Percentiles rank a stretch among this genome's conserved stretches.
phyloP scores from a whole-genome alignment of 2,329 filamentous ascomycete species.

The Magnaporthiopsis incrustans region DNA sequence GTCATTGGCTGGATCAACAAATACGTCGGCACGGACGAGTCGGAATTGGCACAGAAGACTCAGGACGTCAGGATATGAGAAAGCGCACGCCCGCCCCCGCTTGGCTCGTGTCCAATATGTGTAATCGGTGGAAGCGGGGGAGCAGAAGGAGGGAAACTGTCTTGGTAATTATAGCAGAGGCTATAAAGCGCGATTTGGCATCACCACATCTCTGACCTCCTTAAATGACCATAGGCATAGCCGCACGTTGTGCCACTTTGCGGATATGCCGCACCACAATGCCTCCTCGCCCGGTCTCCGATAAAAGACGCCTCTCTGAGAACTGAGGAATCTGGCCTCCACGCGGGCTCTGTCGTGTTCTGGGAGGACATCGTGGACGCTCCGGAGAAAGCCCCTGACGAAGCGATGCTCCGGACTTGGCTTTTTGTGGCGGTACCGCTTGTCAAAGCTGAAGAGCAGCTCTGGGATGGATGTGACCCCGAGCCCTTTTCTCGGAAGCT shows the following conservation, averaged over 20 bases:
- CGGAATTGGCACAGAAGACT: background rate
- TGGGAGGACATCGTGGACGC: background rate
- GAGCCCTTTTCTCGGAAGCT: background rate
- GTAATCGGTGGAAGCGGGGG: background rate
- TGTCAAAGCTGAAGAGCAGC: background rate
- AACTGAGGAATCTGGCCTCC: background rate
- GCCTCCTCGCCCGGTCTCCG: background rate
- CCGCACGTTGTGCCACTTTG: background rate
- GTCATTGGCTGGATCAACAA: conserved; percentile 73
- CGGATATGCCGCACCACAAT: background rate
- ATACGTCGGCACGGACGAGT: conserved; percentile 37
- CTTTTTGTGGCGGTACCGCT: background rate
- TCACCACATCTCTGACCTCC: background rate
- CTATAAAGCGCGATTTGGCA: background rate
- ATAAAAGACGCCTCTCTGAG: background rate
- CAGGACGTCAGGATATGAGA: conserved; percentile 3
- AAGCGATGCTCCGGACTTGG: background rate
- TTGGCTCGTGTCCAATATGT: background rate
- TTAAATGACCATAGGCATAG: background rate
- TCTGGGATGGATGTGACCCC: background rate
- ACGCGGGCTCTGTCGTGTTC: background rate
- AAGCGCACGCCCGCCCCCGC: background rate
- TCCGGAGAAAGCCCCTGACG: background rate
- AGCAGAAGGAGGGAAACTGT: background rate
- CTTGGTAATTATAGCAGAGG: background rate